A percentile compares a stretch with the other conserved stretches of the same genome.
Evolutionary conservation across 2,329 filamentous ascomycete genomes (phyloP).

Genomic region (Nothomitra cinnamomea): DNA sequence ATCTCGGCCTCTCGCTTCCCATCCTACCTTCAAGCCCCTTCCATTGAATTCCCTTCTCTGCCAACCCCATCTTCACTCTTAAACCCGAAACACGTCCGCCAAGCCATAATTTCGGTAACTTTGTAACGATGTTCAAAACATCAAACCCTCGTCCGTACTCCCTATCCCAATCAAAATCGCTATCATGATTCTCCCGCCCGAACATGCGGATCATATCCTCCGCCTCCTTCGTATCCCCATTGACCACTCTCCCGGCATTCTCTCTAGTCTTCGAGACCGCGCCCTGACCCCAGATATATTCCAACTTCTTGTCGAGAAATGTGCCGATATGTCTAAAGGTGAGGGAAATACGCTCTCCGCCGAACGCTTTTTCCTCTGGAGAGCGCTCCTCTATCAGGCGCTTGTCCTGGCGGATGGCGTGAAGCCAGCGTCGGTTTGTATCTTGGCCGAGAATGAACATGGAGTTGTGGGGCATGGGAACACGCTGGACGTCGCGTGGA

Average conservation of each 20-base stretch:
- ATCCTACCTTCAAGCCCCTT: not conserved
- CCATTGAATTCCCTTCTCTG: slow-evolving; percentile 8
- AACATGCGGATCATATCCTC: slow-evolving; percentile 61
- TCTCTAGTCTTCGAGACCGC: slow-evolving; percentile 50
- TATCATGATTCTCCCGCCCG: slow-evolving; percentile 63
- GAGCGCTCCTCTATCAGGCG: slow-evolving; percentile 50
- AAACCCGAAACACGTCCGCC: slow-evolving; percentile 17
- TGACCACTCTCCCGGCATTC: slow-evolving; percentile 45
- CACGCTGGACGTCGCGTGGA: slow-evolving; percentile 42
- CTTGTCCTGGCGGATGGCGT: slow-evolving; percentile 83
- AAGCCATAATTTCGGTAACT: slow-evolving; percentile 23
- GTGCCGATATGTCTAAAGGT: slow-evolving; percentile 86
- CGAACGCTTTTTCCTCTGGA: slow-evolving; percentile 50
- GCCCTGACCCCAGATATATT: slow-evolving; percentile 80
- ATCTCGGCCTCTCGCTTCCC: not conserved
- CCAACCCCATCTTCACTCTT: slow-evolving; percentile 19
- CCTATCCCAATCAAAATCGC: slow-evolving; percentile 55
- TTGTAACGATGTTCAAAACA: slow-evolving; percentile 44
- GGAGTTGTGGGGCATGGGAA: slow-evolving; percentile 72
- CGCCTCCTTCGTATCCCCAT: slow-evolving; percentile 49
- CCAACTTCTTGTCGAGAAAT: slow-evolving; percentile 49
- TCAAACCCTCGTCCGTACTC: slow-evolving; percentile 72
- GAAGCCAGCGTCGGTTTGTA: slow-evolving; percentile 78
- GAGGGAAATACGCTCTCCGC: slow-evolving; percentile 68
- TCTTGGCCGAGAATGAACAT: slow-evolving; percentile 64